Evolutionary conservation across 2,329 filamentous ascomycete genomes (phyloP), one percentile per base, ranked within the genome.

Genomic region (Sclerotiophoma versabilis): DNA sequence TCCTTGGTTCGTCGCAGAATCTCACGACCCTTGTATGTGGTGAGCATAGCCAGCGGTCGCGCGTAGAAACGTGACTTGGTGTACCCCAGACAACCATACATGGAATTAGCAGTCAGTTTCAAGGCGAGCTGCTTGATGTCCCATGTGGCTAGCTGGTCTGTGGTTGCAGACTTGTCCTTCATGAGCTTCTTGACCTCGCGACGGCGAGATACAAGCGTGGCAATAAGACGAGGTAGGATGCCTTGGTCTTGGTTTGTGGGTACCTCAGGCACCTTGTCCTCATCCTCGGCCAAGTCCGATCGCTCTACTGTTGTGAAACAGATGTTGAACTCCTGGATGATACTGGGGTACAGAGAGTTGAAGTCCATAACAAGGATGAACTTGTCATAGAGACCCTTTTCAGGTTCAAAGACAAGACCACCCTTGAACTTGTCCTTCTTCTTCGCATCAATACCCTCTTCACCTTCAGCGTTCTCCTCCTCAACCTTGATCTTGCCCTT

Each of bases 401-500:
- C 93, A 4, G 95, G 95, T 75, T 99, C 95, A 66, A 99, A 98
- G 52, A 99, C 95, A 26, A 99, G 87, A 82, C 96, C 95, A 72
- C 95, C 95, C 80, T 99, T 98, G 81, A 90, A 99, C 77, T 98
- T 99, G 79, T 99, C 96, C 76, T 97, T 99, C 82, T 98, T 99
- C 79, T 97, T 99, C 55, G 84, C 85, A 59, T 92, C 90, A 2
- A 73, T 79, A 8, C 82, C 85, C 44, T 85, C 84, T 44, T 85
- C 84, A 19, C 88, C 90, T 41, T 91, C 89, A 7, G 89, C 87
- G 17, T 81, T 79, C 44, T 92, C 89, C 46, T 93, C 91, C 49
- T 92, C 89, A 14, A 79, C 78, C 67, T 89, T 90, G 42, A 86
- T 83, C 55, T 91, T 90, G 12, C 87, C 87, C 64, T 88, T 92